These are phyloP conservation scores for Podospora tetraspora DNA, from an alignment of 495 filamentous ascomycete genomes.

Conservation along the genomic window DNA sequence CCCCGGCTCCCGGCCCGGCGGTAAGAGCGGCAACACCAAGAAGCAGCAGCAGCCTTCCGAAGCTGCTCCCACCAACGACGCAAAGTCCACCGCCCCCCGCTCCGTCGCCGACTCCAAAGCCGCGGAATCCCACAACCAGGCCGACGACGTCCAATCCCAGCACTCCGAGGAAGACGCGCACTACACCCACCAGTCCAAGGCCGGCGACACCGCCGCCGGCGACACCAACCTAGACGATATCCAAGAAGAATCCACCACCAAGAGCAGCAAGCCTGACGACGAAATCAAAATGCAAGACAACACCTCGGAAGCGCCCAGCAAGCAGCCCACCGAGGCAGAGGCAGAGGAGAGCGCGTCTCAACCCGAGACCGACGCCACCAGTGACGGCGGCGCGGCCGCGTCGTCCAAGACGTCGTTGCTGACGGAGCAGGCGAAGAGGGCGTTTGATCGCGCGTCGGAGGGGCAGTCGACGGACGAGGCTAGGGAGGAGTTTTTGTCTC, in stretches of 20 bases:
- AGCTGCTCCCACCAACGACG: neutral
- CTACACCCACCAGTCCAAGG: constrained; percentile 22
- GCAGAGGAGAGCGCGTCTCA: no score
- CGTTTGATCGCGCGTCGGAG: constrained; percentile 27
- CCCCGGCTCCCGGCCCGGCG: constrained; percentile 21
- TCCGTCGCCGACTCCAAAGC: constrained; percentile 13
- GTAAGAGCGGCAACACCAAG: constrained; percentile 7
- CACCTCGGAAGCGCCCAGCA: constrained; percentile 32
- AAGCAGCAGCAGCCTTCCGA: constrained; percentile 14
- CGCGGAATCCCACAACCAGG: neutral
- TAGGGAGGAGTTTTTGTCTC: constrained; percentile 18
- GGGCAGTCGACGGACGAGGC: constrained; percentile 24
- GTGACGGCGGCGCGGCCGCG: neutral
- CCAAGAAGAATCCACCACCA: constrained; percentile 14
- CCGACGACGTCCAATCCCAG: constrained; percentile 1
- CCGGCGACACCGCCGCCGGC: constrained; percentile 21
- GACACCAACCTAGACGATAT: constrained; percentile 15
- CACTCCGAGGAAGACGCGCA: constrained; percentile 1
- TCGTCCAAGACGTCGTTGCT: constrained; percentile 11
- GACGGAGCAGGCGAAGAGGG: constrained; percentile 27
- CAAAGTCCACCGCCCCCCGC: constrained; percentile 5
- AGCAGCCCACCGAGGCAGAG: neutral
- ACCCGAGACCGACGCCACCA: neutral
- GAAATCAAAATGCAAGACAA: constrained; percentile 38
- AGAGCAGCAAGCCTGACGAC: constrained; percentile 2